Base-by-base conservation (phyloP, 2,329 filamentous ascomycete genomes). In the Trichoderma koningiopsis region DNA sequence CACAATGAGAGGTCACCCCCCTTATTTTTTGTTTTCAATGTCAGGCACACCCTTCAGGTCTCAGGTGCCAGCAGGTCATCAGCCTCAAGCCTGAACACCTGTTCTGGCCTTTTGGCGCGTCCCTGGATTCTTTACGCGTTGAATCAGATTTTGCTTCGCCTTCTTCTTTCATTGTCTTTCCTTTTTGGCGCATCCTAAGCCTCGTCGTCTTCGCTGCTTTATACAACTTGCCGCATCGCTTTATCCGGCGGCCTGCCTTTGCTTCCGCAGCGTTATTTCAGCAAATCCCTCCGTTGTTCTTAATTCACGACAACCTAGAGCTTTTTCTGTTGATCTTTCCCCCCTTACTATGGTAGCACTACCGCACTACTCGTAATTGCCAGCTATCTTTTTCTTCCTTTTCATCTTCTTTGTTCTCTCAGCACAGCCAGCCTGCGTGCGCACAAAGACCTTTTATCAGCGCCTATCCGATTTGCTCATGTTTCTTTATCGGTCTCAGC, bases 401-500 rank as follows among this genome's bases (percentile, higher is more conserved):
- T 19, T 35, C 27, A 27, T 61, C 37, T 19, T 22, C 60, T 35
- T 29, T 35, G 33, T 13, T 43, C 16, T 60, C 61, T 67, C 59
- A 62, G 65, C 62, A 22, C 52, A 33, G 49, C n/a, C 35, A 31
- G 35, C 11, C 57, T 11, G 58, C 47, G 57, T 61, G 65, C 65
- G 33, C 43, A 47, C 56, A 24, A 40, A 65, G 8, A 52, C 27
- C 29, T 35, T 37, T 19, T 11, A n/a, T 57, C 64, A 22, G 47
- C 29, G 47, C 31, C 35, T 47, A n/a, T 29, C 35, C 53, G 63
- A 37, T 40, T 74, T 70, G 69, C 68, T 55, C 72, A 74, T 75
- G 72, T 73, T 68, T 47, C 59, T 40, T 57, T 14, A 16, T 49
- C 57, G 56, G 24, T 56, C 52, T 59, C 68, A 19, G 14, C 8